These are phyloP conservation scores for Argentina anserina DNA, from an alignment of 306 rosid species.

Conservation along the genomic window DNA sequence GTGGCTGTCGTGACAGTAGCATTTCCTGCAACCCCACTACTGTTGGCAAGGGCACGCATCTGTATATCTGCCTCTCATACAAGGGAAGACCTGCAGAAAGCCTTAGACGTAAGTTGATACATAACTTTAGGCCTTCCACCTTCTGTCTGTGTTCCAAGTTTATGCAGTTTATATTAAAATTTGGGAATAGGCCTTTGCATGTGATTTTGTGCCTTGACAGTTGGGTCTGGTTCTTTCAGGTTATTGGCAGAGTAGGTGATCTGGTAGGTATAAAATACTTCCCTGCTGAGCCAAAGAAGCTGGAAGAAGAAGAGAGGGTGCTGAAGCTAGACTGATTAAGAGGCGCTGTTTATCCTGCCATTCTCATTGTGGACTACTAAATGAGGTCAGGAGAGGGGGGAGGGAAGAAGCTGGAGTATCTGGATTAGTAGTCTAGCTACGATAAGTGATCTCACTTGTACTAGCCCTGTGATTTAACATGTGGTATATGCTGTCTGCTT, in stretches of 20 bases:
- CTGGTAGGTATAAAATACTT: slow-evolving; percentile 82
- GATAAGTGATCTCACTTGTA: background rate
- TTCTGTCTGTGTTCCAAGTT: background rate
- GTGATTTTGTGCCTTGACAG: background rate
- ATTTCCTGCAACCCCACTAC: slow-evolving; percentile 88
- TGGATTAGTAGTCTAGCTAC: slow-evolving; percentile 1
- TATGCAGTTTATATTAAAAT: background rate
- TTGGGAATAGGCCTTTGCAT: background rate
- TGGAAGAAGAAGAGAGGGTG: slow-evolving; percentile 18
- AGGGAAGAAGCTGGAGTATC: slow-evolving; percentile 1
- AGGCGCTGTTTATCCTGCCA: background rate
- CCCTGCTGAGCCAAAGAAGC: slow-evolving; percentile 67
- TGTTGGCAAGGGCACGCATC: slow-evolving; percentile 86
- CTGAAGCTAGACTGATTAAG: slow-evolving; percentile 22
- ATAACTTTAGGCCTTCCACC: background rate
- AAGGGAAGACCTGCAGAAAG: slow-evolving; percentile 71
- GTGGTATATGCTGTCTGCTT: background rate
- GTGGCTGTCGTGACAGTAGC: slow-evolving; percentile 90
- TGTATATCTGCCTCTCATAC: slow-evolving; percentile 94
- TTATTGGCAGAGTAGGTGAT: slow-evolving; percentile 74
- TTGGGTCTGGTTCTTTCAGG: slow-evolving; percentile 39
- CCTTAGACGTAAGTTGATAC: slow-evolving; percentile 56
- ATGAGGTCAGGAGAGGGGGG: background rate
- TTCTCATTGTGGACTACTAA: background rate
- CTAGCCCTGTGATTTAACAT: background rate